Base-by-base conservation (phyloP, 768 basidiomycete species). In the Leccinum uliginosum region DNA sequence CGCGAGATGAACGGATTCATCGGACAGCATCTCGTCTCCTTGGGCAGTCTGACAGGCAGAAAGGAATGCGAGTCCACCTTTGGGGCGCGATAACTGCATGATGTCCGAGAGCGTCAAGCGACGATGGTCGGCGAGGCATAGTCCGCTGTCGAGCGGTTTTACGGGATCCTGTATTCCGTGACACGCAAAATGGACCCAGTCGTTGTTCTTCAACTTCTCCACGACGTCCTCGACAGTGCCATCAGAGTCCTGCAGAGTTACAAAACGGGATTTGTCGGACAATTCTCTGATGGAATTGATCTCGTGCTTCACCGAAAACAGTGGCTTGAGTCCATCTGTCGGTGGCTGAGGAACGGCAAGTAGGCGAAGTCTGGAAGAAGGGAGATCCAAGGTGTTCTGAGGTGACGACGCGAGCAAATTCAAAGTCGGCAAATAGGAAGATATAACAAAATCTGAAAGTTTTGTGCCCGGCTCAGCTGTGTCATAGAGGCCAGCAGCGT, bases 371-470 rank as follows among this genome's bases (percentile, higher is more conserved):
- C 10, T 40, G 0, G 38, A 40, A 0, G 38, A 40, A 2, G 38
- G 17, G 9, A 1, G 0, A 35, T 8, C 3, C 17, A 3, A n/a
- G n/a, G 2, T 0, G 0, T 10, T n/a, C n/a, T n/a, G 38, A 40
- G 38, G 0, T 10, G 38, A n/a, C 4, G 38, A 40, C 5, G n/a
- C n/a, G 9, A 40, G 38, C 9, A 4, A 40, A 40, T 0, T n/a
- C 38, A 40, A 10, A n/a, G 38, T 40, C 9, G 38, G 38, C 38
- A 40, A 10, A 40, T 40, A 40, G 4, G 38, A 40, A n/a, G 38
- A 40, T 40, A 40, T 40, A 5, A 5, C 38, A 40, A 40, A 40
- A n/a, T 40, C 38, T 0, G 38, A 40, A 40, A 40, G 38, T 40
- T n/a, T 40, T 10, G 38, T 40, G 17, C 38, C n/a, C 4, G 38